Conservation (phyloP, 306 rosid genomes). For the Rosa lucieae region DNA sequence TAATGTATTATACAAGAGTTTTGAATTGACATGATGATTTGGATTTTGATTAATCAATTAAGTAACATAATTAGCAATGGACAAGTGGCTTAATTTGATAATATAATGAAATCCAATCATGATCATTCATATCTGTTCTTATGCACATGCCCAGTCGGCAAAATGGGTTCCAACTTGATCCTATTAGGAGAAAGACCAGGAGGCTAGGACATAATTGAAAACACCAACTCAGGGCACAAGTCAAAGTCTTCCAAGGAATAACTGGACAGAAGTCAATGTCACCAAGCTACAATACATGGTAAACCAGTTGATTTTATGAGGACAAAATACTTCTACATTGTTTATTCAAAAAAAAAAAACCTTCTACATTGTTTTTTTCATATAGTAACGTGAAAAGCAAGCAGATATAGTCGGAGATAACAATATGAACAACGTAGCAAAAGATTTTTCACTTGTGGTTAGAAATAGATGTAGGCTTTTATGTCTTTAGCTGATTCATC, state of each 20-base stretch:
- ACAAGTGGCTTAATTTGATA: conserved; percentile 7
- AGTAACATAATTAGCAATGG: not conserved
- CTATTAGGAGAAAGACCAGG: not conserved
- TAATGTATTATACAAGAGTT: not conserved
- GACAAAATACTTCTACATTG: not conserved
- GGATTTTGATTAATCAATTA: not conserved
- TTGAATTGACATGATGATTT: not conserved
- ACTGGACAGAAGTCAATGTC: not conserved
- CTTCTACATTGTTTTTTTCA: not conserved
- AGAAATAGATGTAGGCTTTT: not conserved
- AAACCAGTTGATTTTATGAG: not conserved
- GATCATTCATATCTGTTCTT: not conserved
- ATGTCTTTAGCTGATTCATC: not conserved
- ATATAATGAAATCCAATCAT: not conserved
- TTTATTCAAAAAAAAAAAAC: too few relatives aligned
- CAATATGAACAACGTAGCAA: not conserved
- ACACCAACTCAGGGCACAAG: not conserved
- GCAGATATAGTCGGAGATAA: not conserved
- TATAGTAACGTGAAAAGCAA: not conserved
- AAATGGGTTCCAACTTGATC: not conserved
- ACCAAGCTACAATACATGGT: not conserved
- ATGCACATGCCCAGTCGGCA: conserved; percentile 16
- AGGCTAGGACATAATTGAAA: not conserved
- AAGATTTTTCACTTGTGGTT: not conserved
- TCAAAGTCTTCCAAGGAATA: not conserved